These are phyloP conservation scores for Penicillium sclerotiorum DNA, from an alignment of 2,329 filamentous ascomycete species.

Conservation along the genomic window DNA sequence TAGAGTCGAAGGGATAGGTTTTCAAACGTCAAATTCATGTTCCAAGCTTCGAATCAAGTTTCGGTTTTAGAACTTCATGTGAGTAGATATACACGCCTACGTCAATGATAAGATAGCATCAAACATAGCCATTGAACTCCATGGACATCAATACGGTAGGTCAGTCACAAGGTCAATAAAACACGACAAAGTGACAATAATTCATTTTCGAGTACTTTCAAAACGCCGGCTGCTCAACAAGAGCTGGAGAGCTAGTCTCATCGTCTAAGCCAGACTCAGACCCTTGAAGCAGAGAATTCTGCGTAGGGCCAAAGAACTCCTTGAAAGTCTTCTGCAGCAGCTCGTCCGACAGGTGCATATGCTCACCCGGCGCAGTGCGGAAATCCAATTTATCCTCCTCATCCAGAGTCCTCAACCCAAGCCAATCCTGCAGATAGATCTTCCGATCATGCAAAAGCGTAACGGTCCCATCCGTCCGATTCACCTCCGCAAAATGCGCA, in stretches of 20 bases:
- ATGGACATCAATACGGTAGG: too few relatives aligned
- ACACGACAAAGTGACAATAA: too few relatives aligned
- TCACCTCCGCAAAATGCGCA: conserved; percentile 87
- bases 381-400: conserved; percentile 78
- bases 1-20: conserved; percentile 5
- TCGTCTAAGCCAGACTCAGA: neutral
- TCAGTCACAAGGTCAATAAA: too few relatives aligned
- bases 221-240: too few relatives aligned
- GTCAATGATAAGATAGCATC: too few relatives aligned
- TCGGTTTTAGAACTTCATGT: neutral
- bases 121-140: too few relatives aligned
- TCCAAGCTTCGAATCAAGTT: neutral
- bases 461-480: conserved; percentile 63
- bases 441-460: conserved; percentile 68
- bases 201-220: too few relatives aligned
- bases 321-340: conserved; percentile 67
- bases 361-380: conserved; percentile 69
- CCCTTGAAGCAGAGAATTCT: conserved; percentile 7
- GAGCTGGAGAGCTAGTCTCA: neutral
- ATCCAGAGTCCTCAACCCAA: conserved; percentile 80
- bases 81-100: too few relatives aligned
- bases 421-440: conserved; percentile 90
- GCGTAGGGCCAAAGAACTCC: conserved; percentile 47
- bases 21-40: neutral
- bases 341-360: conserved; percentile 77